These are phyloP conservation scores for Penicillium sclerotiorum DNA, from an alignment of 2,329 filamentous ascomycete species.

Conservation along the genomic window DNA sequence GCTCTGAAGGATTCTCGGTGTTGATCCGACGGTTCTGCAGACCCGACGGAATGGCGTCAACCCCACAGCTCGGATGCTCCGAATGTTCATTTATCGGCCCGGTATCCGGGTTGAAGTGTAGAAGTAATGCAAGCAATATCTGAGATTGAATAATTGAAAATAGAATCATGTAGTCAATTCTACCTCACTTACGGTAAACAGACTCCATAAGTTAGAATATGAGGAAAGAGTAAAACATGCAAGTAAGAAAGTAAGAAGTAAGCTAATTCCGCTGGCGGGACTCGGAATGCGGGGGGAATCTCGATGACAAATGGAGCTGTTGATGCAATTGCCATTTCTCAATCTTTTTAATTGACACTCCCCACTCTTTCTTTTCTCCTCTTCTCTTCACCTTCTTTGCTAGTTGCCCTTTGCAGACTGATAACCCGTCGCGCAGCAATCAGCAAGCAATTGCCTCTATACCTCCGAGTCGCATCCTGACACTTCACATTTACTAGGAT, in stretches of 20 bases:
- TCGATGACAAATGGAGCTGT: slow-evolving; percentile 19
- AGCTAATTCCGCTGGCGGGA: slow-evolving; percentile 9
- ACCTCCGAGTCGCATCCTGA: no score
- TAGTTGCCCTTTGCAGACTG: background rate
- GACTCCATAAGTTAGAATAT: background rate
- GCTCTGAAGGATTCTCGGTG: no score
- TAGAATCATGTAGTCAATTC: background rate
- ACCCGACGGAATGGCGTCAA: slow-evolving; percentile 29
- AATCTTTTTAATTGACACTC: background rate
- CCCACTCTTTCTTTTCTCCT: background rate
- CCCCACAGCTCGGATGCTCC: slow-evolving; percentile 9
- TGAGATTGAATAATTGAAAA: background rate
- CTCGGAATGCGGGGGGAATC: slow-evolving; percentile 21
- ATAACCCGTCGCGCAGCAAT: background rate
- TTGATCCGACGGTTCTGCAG: slow-evolving; percentile 6
- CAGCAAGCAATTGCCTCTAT: background rate
- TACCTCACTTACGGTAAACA: background rate
- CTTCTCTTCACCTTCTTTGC: background rate
- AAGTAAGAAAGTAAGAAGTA: slow-evolving; percentile 15
- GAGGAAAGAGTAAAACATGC: background rate
- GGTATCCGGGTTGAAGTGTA: background rate
- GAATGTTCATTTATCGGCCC: slow-evolving; percentile 7
- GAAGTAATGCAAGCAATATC: background rate
- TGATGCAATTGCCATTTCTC: slow-evolving; percentile 2
- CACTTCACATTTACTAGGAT: no score